Percentiles rank a stretch among this genome's conserved stretches.
Evolutionary conservation across 257 asterid species (phyloP).

Genomic region (Ajuga chamaepitys): DNA sequence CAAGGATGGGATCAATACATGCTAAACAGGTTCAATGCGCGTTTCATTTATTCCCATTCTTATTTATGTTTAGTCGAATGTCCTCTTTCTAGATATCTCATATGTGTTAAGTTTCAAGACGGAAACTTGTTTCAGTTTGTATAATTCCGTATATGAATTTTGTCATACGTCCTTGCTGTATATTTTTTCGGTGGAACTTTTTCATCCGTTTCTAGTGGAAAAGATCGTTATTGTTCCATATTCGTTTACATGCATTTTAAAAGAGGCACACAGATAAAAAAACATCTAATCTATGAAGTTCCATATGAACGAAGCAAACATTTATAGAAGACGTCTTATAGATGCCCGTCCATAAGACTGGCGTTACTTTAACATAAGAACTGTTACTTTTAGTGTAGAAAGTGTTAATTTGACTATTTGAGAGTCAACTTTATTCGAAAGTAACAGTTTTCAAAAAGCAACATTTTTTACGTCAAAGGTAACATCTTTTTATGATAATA

Average conservation of each 20-base stretch:
- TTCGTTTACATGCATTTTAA: neutral
- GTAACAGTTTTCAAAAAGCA: too few relatives aligned
- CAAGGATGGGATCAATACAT: slow-evolving; percentile 85
- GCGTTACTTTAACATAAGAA: too few relatives aligned
- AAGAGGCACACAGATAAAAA: neutral
- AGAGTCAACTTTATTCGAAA: too few relatives aligned
- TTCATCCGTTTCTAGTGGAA: neutral
- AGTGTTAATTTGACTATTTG: too few relatives aligned
- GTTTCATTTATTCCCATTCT: neutral
- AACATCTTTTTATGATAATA: too few relatives aligned
- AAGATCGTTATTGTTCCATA: neutral
- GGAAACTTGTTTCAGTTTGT: slow-evolving; percentile 8
- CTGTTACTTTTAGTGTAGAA: too few relatives aligned
- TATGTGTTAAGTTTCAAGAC: neutral
- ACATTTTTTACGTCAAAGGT: too few relatives aligned
- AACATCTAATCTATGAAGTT: neutral
- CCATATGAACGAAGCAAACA: neutral
- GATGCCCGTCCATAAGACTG: too few relatives aligned
- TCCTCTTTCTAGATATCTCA: neutral
- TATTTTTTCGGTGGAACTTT: neutral
- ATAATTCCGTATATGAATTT: neutral
- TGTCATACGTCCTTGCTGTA: slow-evolving; percentile 6
- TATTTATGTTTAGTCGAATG: neutral
- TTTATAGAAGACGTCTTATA: neutral
- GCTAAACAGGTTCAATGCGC: slow-evolving; percentile 31